phyloP scores from a whole-genome alignment of 352 stramenopile genomes.

The Thalassiosira hispida region DNA sequence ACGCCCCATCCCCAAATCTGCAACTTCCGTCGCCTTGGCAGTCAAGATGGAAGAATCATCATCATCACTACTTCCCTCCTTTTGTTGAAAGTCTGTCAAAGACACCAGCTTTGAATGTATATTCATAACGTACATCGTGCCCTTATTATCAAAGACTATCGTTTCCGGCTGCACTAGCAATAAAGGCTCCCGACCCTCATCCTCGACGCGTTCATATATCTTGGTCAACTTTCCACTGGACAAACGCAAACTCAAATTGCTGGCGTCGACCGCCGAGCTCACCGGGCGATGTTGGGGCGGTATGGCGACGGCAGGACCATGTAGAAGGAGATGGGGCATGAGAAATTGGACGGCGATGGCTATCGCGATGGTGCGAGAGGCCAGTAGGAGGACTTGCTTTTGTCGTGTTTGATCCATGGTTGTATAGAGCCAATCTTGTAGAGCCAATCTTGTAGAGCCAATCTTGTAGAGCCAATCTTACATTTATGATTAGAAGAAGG shows the following conservation, averaged over 20 bases:
- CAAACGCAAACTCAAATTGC: slow-evolving; percentile 1
- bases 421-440: no score
- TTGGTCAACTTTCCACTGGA: slow-evolving; percentile 56
- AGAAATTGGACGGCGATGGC: neutral
- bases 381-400: neutral
- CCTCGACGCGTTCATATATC: slow-evolving; percentile 60
- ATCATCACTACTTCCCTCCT: neutral
- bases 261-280: neutral
- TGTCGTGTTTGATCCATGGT: neutral
- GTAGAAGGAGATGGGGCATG: neutral
- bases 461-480: no score
- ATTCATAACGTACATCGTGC: slow-evolving; percentile 60
- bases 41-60: slow-evolving; percentile 27
- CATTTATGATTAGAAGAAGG: no score
- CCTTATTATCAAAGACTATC: slow-evolving; percentile 59
- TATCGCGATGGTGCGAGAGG: neutral
- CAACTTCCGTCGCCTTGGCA: slow-evolving; percentile 48
- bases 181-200: slow-evolving; percentile 25
- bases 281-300: neutral
- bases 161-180: slow-evolving; percentile 65
- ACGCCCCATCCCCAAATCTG: slow-evolving; percentile 54
- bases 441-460: no score
- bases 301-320: slow-evolving; percentile 12
- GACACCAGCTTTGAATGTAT: slow-evolving; percentile 60
- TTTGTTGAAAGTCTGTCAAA: slow-evolving; percentile 48